Base-by-base conservation (phyloP, 202 grass and related monocot species). In the Musa balbisiana region DNA sequence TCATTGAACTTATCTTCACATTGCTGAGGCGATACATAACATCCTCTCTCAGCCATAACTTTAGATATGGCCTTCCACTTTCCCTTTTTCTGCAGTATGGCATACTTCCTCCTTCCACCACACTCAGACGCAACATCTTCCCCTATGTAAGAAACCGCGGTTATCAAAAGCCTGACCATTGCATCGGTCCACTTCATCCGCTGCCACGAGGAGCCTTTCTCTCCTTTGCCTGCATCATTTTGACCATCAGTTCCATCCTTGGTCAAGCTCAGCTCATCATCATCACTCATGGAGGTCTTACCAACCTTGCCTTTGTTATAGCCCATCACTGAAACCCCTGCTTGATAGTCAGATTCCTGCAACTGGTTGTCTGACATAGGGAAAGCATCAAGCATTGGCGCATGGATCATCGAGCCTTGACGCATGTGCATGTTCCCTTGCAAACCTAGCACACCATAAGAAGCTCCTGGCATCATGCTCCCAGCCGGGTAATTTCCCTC, bases 1-100 rank as follows among this genome's bases (percentile, higher is more conserved):
- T 96, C 92, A 73, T 96, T 96, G 74, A 92, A 96, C 84, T 96
- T 96, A 80, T 96, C 92, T 73, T 96, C 92, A 0, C 92, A 96
- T 72, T 96, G 89, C 52, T 96, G 92, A 2, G 92, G 92, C 4
- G 92, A 96, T 55, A 96, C 92, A 82, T 86, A 83, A 63, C 89
- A 96, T 20, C 83, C 85, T 77, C 92, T 89, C 77, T 92, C 78
- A 0, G 79, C 89, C 89, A 96, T 80, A 71, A 96, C 92, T 62
- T 92, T 92, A 0, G 92, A 96, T 84, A 96, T 92, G 2, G 89
- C 87, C 68, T 88, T 96, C 92, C 92, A 96, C 82, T 96, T 96
- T 25, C 92, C 92, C 66, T 96, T 96, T 78, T 92, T 96, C 82
- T 96, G 92, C 79, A 88, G 83, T 53, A 96, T 80, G 13, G 92